phyloP scores from a whole-genome alignment of 768 basidiomycete species.

The Russula earlei region DNA sequence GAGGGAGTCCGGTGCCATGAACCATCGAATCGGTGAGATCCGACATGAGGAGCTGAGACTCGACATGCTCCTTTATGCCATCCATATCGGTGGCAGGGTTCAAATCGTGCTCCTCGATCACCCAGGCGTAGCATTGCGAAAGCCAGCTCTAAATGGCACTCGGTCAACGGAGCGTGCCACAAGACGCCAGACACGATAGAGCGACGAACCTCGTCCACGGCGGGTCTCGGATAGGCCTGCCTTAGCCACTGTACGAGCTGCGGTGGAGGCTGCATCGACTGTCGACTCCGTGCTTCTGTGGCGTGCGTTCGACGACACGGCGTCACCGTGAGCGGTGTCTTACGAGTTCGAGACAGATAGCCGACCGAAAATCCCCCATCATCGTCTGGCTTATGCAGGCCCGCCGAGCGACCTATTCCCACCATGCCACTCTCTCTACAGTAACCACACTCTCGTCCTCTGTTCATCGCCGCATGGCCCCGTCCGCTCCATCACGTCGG shows the following conservation, averaged over 20 bases:
- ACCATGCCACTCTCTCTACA: not conserved
- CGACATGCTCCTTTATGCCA: constrained; percentile 45
- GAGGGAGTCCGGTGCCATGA: constrained; percentile 57
- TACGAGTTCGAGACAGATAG: too few relatives aligned
- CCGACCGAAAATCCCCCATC: not conserved
- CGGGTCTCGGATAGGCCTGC: constrained; percentile 47
- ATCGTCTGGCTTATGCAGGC: not conserved
- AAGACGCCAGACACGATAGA: not conserved
- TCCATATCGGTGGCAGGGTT: constrained; percentile 40
- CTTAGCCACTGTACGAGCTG: constrained; percentile 45
- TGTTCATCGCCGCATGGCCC: not conserved
- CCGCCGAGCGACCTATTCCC: not conserved
- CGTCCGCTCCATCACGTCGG: not conserved
- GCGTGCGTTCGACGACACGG: too few relatives aligned
- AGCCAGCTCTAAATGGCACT: constrained; percentile 55
- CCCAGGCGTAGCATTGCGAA: constrained; percentile 59
- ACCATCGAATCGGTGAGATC: constrained; percentile 65
- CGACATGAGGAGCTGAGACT: constrained; percentile 62
- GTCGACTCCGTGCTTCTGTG: not conserved
- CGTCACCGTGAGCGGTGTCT: too few relatives aligned
- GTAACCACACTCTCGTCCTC: not conserved
- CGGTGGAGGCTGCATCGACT: constrained; percentile 26
- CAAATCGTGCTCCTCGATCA: constrained; percentile 38
- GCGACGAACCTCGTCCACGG: constrained; percentile 50
- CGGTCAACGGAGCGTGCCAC: not conserved